Conservation (phyloP, 805 yeast species). For the Debaryomyces castellii region DNA sequence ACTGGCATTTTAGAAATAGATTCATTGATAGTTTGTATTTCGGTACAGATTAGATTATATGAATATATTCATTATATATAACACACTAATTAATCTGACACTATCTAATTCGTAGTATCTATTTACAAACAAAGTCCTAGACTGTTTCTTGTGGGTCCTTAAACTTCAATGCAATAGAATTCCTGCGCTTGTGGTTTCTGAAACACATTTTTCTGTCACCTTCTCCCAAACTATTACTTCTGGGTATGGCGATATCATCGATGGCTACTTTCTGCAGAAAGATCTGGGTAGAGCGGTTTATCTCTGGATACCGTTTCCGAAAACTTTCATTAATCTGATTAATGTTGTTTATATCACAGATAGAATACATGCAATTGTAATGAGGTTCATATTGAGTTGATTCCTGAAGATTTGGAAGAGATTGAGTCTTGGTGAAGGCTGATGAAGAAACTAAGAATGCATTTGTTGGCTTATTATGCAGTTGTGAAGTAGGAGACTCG, state of each 20-base stretch:
- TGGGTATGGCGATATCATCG: not conserved
- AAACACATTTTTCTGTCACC: not conserved
- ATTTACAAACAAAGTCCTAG: not conserved
- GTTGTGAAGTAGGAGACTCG: slow-evolving; percentile 7
- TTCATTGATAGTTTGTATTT: slow-evolving; percentile 77
- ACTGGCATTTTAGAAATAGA: slow-evolving; percentile 63
- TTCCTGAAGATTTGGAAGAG: slow-evolving; percentile 7
- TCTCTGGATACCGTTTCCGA: not conserved
- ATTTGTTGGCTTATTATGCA: slow-evolving; percentile 15
- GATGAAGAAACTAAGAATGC: slow-evolving; percentile 17
- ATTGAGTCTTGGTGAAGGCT: slow-evolving; percentile 3
- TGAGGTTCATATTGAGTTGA: not conserved
- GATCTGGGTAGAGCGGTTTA: not conserved
- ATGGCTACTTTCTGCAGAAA: not conserved
- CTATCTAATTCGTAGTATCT: not conserved
- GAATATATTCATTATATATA: slow-evolving; percentile 1
- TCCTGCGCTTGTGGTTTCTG: slow-evolving; percentile 41
- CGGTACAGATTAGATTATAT: slow-evolving; percentile 49
- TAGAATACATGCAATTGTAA: slow-evolving; percentile 6
- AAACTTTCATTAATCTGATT: slow-evolving; percentile 1
- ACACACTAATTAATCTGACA: not conserved
- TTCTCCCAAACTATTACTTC: not conserved
- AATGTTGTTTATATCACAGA: slow-evolving; percentile 11
- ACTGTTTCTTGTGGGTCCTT: slow-evolving; percentile 28
- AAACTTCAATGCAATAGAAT: slow-evolving; percentile 49